Percentiles rank a stretch among this genome's conserved stretches.
Evolutionary conservation across 768 basidiomycete genomes (phyloP).

Genomic region (Tricholoma terreum): DNA sequence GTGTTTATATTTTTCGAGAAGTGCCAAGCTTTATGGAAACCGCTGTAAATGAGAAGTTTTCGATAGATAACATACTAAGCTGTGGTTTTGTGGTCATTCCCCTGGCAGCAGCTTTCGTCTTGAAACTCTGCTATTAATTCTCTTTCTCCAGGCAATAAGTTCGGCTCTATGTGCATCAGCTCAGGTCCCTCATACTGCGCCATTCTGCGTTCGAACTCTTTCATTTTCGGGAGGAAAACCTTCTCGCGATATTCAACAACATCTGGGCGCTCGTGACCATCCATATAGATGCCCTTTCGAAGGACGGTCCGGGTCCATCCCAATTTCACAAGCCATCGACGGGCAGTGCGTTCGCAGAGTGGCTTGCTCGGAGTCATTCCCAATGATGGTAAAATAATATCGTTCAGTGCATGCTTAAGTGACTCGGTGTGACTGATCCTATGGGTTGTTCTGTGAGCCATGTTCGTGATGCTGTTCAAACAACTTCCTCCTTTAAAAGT

Average conservation of each 20-base stretch:
- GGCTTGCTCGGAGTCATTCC: slow-evolving; percentile 22
- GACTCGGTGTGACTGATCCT: slow-evolving; percentile 27
- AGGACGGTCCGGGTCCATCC: slow-evolving; percentile 7
- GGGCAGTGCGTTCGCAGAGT: slow-evolving; percentile 29
- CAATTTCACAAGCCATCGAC: slow-evolving; percentile 35
- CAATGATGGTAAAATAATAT: slow-evolving; percentile 28
- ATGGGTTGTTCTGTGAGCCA: slow-evolving; percentile 21
- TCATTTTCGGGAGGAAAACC: neutral
- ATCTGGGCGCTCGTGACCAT: too few relatives aligned
- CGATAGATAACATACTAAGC: too few relatives aligned
- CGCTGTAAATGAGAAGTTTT: too few relatives aligned
- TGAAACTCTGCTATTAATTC: neutral
- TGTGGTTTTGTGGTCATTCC: too few relatives aligned
- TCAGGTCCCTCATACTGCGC: neutral
- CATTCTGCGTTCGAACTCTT: neutral
- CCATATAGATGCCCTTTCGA: neutral
- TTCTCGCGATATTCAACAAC: neutral
- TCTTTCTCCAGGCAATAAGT: neutral
- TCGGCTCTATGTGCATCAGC: neutral
- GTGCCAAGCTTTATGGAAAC: too few relatives aligned
- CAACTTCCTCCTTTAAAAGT: too few relatives aligned
- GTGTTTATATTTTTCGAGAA: too few relatives aligned
- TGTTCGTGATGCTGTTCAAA: slow-evolving; percentile 3
- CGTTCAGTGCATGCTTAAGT: slow-evolving; percentile 24
- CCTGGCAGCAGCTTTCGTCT: neutral